Base-by-base conservation (phyloP, 306 rosid species). In the Cucumis melo region DNA sequence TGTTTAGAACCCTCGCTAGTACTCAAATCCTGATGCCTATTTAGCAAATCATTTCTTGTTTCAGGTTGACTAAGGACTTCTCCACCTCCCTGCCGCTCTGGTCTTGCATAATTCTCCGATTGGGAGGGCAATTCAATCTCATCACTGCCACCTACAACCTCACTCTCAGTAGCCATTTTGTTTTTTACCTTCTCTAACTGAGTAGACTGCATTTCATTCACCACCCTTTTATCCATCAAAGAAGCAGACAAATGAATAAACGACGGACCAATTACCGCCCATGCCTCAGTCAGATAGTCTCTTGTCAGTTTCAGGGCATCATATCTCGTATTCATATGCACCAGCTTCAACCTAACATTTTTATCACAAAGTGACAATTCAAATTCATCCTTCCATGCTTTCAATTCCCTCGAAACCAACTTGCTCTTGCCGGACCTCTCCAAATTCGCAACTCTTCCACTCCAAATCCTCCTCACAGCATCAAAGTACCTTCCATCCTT, bases 381-480 rank as follows among this genome's bases (percentile, higher is more conserved):
- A 3, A 92, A 27, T 32, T 85, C 86, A 0, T 85, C 85, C 61
- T 83, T 63, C 84, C 88, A 82, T 55, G n/a, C 76, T 27, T 17
- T 46, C 82, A 90, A 76, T 78, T 89, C 96, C 0, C 20, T 78
- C 0, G 88, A 55, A 19, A 87, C 29, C 59, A 91, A 55, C 78
- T 41, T 42, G 13, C 84, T 76, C 60, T 75, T 38, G 9, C 46
- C 89, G 1, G 65, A 68, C 15, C 10, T 48, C 78, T 80, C 81
- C 81, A 86, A 21, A 2, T 17, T 19, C 21, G 36, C 27, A n/a
- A 88, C 77, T 20, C 92, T 84, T 15, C 85, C 89, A 41, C 86
- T 83, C 95, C 97, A 94, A 5, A 94, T 84, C 77, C 90, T 68
- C 50, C 64, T 65, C 5, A 94, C 80, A 0, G 96, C 89, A 12